These are phyloP conservation scores for Yamadazyma triangularis DNA, from an alignment of 1,139 yeast genomes.

Conservation along the genomic window DNA sequence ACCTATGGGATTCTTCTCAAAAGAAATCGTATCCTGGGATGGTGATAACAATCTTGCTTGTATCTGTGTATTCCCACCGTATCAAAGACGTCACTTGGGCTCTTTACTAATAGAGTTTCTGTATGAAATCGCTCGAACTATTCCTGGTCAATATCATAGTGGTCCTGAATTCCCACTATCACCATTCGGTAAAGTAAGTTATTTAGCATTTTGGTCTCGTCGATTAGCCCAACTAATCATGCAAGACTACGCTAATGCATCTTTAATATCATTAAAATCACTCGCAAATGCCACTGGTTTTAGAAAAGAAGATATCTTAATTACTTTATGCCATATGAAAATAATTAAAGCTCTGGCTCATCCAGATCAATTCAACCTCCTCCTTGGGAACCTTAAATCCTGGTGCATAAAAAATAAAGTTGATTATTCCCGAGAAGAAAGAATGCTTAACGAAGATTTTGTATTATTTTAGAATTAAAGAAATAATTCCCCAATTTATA, in stretches of 20 bases:
- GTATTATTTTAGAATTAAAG: constrained; percentile 21
- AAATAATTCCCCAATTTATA: no score
- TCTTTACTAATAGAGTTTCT: constrained; percentile 78
- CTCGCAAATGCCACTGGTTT: constrained; percentile 64
- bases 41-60: constrained; percentile 81
- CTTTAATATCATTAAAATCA: constrained; percentile 40
- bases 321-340: constrained; percentile 60
- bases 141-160: constrained; percentile 51
- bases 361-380: constrained; percentile 11
- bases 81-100: constrained; percentile 75
- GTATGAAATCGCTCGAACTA: constrained; percentile 57
- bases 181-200: constrained; percentile 71
- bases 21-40: constrained; percentile 81
- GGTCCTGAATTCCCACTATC: constrained; percentile 94
- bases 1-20: constrained; percentile 91
- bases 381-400: constrained; percentile 18
- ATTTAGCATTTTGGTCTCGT: constrained; percentile 74
- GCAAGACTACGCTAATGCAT: constrained; percentile 8
- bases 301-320: constrained; percentile 61
- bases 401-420: constrained; percentile 28
- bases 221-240: constrained; percentile 18
- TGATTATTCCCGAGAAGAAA: constrained; percentile 19
- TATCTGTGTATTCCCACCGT: constrained; percentile 87
- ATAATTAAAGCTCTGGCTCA: constrained; percentile 29
- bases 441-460: constrained; percentile 25